These are phyloP conservation scores for Annona cherimola DNA, from an alignment of 164 flowering plant genomes.

Conservation along the genomic window DNA sequence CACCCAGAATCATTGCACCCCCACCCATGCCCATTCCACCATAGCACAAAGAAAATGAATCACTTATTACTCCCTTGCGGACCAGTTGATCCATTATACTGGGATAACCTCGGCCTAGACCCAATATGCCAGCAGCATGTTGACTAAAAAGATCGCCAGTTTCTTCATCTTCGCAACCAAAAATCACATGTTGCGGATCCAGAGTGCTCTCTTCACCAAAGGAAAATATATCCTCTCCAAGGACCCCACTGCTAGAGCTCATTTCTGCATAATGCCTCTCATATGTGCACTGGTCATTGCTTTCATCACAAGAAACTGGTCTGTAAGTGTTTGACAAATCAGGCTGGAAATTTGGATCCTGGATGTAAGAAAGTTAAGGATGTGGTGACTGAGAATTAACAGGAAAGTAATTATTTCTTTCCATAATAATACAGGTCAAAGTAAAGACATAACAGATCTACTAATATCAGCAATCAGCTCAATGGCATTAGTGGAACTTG, in stretches of 20 bases:
- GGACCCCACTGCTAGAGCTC: constrained; percentile 98
- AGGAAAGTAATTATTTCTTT: too few species aligned
- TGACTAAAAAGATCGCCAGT: constrained; percentile 95
- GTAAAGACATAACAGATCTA: too few species aligned
- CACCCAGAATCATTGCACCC: constrained; percentile 98
- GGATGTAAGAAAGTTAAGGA: constrained; percentile 13
- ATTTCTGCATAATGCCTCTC: constrained; percentile 94
- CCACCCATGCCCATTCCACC: constrained; percentile 99
- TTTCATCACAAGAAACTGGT: constrained; percentile 70
- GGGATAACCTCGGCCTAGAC: constrained; percentile 87
- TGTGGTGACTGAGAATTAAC: too few species aligned
- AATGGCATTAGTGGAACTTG: too few species aligned
- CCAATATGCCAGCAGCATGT: constrained; percentile 98
- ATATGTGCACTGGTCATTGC: constrained; percentile 58
- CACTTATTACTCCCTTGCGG: constrained; percentile 74
- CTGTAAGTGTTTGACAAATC: constrained; percentile 76
- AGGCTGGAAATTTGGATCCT: constrained; percentile 95
- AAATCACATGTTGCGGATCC: constrained; percentile 80
- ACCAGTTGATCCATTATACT: constrained; percentile 96
- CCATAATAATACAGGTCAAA: too few species aligned
- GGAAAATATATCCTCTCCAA: constrained; percentile 78
- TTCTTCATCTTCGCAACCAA: constrained; percentile 93
- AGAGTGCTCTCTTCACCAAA: constrained; percentile 85
- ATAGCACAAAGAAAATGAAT: constrained; percentile 93
- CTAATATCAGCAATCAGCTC: too few species aligned